A percentile compares a stretch with the other conserved stretches of the same genome.
Conservation (phyloP, 495 filamentous ascomycete species). For the Hypoxylon crocopeplum region DNA sequence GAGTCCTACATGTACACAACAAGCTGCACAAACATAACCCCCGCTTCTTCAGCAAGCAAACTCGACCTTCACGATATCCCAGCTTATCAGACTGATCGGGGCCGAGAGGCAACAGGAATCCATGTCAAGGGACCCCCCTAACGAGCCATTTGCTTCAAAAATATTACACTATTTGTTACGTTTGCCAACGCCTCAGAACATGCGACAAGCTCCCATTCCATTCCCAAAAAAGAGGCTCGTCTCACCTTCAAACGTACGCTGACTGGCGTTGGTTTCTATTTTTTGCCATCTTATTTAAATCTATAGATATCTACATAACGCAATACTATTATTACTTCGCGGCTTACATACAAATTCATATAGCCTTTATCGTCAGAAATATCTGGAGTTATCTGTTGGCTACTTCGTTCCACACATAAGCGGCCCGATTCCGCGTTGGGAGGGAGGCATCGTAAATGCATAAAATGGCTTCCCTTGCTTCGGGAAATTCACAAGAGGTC, state of each 20-base stretch:
- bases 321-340: too few species aligned
- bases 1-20: too few species aligned
- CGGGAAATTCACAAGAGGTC: conserved; percentile 5
- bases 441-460: too few species aligned
- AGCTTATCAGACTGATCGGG: neutral
- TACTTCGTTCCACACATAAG: neutral
- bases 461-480: neutral
- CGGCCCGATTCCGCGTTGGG: conserved; percentile 9
- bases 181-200: conserved; percentile 22
- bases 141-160: conserved; percentile 22
- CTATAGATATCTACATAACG: too few species aligned
- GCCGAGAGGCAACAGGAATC: neutral
- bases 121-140: conserved; percentile 1
- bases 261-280: too few species aligned
- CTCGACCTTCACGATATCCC: neutral
- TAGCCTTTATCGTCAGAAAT: too few species aligned
- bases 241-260: conserved; percentile 13
- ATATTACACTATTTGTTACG: conserved; percentile 11
- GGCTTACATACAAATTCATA: too few species aligned
- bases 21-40: too few species aligned
- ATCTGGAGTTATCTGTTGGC: too few species aligned
- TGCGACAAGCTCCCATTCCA: conserved; percentile 13
- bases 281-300: neutral
- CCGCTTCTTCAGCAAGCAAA: too few species aligned
- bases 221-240: conserved; percentile 6